Evolutionary conservation across 2,329 filamentous ascomycete species (phyloP), one percentile per base, ranked within the genome.

Genomic region (Colletotrichum cereale): DNA sequence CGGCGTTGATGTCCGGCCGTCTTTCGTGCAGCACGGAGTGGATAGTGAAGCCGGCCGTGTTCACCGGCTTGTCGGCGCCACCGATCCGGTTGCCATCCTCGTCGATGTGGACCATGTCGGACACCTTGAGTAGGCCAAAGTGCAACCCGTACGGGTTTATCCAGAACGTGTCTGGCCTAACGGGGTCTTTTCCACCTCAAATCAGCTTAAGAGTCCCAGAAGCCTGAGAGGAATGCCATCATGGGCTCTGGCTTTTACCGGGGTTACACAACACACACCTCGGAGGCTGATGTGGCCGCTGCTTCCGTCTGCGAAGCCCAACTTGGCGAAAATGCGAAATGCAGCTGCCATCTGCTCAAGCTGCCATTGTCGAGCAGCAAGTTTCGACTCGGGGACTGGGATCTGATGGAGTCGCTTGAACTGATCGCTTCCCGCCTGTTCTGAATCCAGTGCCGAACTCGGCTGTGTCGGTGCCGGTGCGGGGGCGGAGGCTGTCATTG

Each of bases 31-130:
- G 83, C 5, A 90, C 90, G 12, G 85, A 86, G 78, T 93, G 91
- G 67, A 93, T 93, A 71, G 91, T 80, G 78, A 92, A 93, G 2
- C 91, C 91, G 0, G 91, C 91, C 2, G 88, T 87, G 77, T 93
- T 93, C 14, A 89, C 88, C 2, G 89, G 88, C 74, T 91, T 90
- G 0, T 76, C 78, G 26, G 66, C 70, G 12, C 90, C 90, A 24
- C 89, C 90, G 2, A 92, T 85, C 3, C 89, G 85, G 38, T 88
- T 86, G 5, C 91, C 91, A 2, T 80, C 74, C 61, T 82, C 80
- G 73, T 93, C 87, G 2, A 93, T 85, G 53, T 91, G 86, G 58
- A 93, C 88, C 87, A 93, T 90, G 77, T 93, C 91, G 1, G 85
- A 86, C 0, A 90, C 89, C 72, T 87, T 89, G 61, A 93, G 83